Base-by-base conservation (phyloP, 1,284 basidiomycete genomes). In the Abortiporus biennis region DNA sequence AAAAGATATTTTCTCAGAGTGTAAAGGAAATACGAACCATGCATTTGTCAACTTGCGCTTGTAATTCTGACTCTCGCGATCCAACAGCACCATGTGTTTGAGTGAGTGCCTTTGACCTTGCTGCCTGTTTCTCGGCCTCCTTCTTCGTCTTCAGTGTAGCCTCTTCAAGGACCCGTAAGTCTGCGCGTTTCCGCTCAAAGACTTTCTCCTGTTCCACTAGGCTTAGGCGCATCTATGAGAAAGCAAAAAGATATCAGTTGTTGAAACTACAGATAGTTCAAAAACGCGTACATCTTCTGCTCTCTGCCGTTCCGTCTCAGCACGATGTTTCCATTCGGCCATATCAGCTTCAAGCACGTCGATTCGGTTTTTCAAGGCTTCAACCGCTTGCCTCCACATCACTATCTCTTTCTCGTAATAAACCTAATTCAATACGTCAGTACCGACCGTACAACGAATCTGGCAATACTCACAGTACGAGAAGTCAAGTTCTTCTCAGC, bases 21-120 rank as follows among this genome's bases (percentile, higher is more conserved):
- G n/a, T 17, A 12, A 40, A 15, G n/a, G 22, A 21, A 27, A 8
- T 1, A 66, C 79, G 49, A 51, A 88, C 85, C 66, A 85, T 78
- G 48, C 88, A 74, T 55, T 84, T 79, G 46, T 76, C 68, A 20
- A 73, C 59, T 50, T 80, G 76, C 24, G 58, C 62, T 47, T 69
- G 57, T 30, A 75, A 59, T 27, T 67, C 62, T 17, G 67, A 58
- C 53, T 72, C 65, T 37, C 70, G 66, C 16, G 64, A 61, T 17
- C 55, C 54, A 13, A 59, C 50, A 23, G 46, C 39, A 6, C 40
- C 35, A 8, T 55, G 55, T 20, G 59, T 58, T 32, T 57, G 38
- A 17, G 34, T 21, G 5, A 25, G 13, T 15, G 63, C 69, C 54
- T 74, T 80, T 32, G 66, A 52, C 51, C 73, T 74, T 13, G 63